Base-by-base conservation (phyloP, 176 grass and related monocot genomes). In the Coix lacrymajobi region DNA sequence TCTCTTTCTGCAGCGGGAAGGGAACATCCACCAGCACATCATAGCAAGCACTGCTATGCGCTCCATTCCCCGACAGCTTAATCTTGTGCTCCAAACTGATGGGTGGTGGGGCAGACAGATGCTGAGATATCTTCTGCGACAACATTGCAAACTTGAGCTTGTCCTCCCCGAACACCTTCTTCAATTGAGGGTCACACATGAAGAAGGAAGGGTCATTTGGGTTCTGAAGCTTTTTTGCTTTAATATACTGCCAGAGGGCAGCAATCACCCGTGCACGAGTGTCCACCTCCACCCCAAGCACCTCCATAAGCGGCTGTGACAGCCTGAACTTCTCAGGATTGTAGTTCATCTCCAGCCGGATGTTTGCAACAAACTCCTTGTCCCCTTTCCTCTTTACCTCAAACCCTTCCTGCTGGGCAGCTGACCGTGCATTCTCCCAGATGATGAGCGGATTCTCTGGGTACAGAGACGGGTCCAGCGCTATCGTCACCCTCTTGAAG, bases 331-430 rank as follows among this genome's bases (percentile, higher is more conserved):
- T 95, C 70, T 98, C 92, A 0, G 96, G 96, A 39, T 40, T 93
- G n/a, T 95, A 98, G 71, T 98, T 95, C 96, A 95, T 98, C 80
- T 98, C 92, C 0, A 98, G 72, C 22, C 88, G 76, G 68, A 98
- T 90, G 85, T 81, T 95, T 0, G 87, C 84, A 20, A 84, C 87
- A 46, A 98, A 98, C 82, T 98, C 96, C 82, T 86, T 98, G 16
- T 98, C 92, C 39, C 96, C 96, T 87, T 90, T 98, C 33, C 96
- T 69, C 91, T 95, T 98, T 45, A 98, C 84, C 88, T 98, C 96
- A 15, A 98, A 98, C 11, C 96, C 96, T 84, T 98, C 96, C 66
- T 95, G 96, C 0, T 83, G 88, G 0, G 82, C 88, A 3, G 92
- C 88, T 2, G 92, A 80, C 19, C 96, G 81, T 0, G 89, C 85